Percentiles rank a stretch among this genome's conserved stretches.
phyloP scores from a whole-genome alignment of 345 rosid genomes.

The Geranium brycei region DNA sequence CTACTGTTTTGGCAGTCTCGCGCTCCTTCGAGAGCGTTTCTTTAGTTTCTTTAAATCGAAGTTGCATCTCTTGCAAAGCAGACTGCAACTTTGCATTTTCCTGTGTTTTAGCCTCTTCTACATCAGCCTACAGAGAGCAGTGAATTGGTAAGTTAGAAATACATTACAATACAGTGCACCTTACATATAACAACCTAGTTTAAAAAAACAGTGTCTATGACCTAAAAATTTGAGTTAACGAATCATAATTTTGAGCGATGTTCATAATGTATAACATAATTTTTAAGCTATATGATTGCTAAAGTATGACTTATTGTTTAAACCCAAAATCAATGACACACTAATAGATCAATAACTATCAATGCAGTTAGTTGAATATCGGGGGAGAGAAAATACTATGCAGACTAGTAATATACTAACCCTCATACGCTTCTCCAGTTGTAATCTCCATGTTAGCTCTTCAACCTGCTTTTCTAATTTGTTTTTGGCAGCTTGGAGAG shows the following conservation, averaged over 20 bases:
- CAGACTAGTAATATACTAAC: conserved; percentile 26
- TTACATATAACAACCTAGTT: background rate
- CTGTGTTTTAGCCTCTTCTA: conserved; percentile 92
- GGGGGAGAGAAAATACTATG: background rate
- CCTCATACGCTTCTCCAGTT: conserved; percentile 94
- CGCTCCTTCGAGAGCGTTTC: conserved; percentile 60
- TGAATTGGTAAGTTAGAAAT: background rate
- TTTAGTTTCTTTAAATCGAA: conserved; percentile 76
- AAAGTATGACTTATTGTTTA: background rate
- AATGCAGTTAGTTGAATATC: background rate
- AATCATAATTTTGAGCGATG: background rate
- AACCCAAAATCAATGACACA: background rate
- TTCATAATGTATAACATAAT: background rate
- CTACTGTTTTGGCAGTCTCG: conserved; percentile 53
- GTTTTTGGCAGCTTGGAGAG: conserved; percentile 97
- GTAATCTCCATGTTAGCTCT: conserved; percentile 94
- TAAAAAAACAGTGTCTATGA: background rate
- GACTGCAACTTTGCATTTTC: conserved; percentile 76
- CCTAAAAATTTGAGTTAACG: background rate
- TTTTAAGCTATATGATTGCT: background rate
- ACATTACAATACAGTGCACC: background rate
- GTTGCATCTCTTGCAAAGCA: conserved; percentile 68
- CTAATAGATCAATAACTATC: background rate
- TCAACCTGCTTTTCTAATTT: conserved; percentile 97
- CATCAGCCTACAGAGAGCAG: conserved; percentile 46